A percentile compares a stretch with the other conserved stretches of the same genome.
These are phyloP conservation scores for Aureobasidium lini DNA, from an alignment of 2,329 filamentous ascomycete genomes.

Conservation along the genomic window DNA sequence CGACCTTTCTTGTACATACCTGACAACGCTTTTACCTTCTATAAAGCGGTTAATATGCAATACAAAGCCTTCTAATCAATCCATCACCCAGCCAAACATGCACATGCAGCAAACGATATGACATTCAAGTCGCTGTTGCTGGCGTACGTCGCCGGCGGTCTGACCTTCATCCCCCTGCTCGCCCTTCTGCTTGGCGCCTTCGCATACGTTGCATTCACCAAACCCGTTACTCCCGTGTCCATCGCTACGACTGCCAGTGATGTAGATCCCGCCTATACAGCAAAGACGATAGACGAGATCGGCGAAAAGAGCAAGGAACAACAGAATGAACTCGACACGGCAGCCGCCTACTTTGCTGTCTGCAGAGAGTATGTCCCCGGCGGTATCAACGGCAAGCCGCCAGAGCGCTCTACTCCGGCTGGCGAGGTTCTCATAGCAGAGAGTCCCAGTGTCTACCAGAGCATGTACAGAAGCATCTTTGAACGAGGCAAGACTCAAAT, in stretches of 20 bases:
- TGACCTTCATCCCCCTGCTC: conserved; percentile 78
- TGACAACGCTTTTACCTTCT: neutral
- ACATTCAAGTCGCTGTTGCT: conserved; percentile 52
- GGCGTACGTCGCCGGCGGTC: conserved; percentile 75
- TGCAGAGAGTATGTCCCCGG: conserved; percentile 87
- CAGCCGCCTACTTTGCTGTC: conserved; percentile 90
- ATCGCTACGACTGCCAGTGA: neutral
- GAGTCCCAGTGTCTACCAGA: conserved; percentile 92
- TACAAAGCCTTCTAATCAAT: neutral
- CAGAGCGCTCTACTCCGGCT: conserved; percentile 74
- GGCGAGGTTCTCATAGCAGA: conserved; percentile 60
- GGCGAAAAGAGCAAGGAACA: conserved; percentile 49
- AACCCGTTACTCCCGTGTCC: neutral
- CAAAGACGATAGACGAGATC: conserved; percentile 24
- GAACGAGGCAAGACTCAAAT: conserved; percentile 59
- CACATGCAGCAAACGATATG: conserved; percentile 19
- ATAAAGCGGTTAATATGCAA: neutral
- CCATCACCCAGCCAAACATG: neutral
- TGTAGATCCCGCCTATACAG: neutral
- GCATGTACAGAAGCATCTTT: conserved; percentile 95
- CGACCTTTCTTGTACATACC: conserved; percentile 7
- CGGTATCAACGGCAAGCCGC: conserved; percentile 86
- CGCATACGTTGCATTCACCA: conserved; percentile 61
- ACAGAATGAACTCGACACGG: conserved; percentile 64
- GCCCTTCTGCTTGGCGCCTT: conserved; percentile 55